Base-by-base conservation (phyloP, 192 early-diverging fungal genomes). In the Podila minutissima region DNA sequence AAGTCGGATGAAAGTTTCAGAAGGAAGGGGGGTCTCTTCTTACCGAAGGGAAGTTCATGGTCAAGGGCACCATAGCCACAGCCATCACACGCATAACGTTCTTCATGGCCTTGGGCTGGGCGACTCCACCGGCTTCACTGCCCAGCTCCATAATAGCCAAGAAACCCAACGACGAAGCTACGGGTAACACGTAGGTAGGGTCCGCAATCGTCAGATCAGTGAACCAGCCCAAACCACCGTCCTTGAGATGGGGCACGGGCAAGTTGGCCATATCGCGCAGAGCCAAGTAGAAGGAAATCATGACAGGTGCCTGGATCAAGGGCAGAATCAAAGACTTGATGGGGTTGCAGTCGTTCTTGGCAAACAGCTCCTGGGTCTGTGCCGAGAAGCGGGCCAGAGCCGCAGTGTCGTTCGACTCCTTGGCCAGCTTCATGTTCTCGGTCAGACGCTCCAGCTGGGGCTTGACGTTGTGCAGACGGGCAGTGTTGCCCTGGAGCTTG, bases 271-370 rank as follows among this genome's bases (percentile, higher is more conserved):
- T 94, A 24, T 85, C 89, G 69, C 89, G 85, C 58, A 98, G 65
- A 3, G 90, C 96, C 67, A 95, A 87, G 66, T 97, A 99, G 82
- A 95, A 91, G 13, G 86, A 84, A 67, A 99, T 90, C 85, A 95
- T 93, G 28, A 98, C 83, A 28, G 96, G 96, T 15, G 90, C 82
- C 74, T 95, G 93, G n/a, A 92, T 41, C 62, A 94, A 46, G 11
- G 89, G 89, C 69, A 90, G 85, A 17, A 83, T 60, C 51, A 97
- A 67, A 0, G 84, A 90, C 65, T 88, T 87, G 41, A 93, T 74
- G 17, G 95, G 92, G 67, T 85, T 88, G 59, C 93, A 86, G 6
- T 88, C 83, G 68, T 88, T 86, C 55, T 86, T 83, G 71, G 88
- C 90, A 74, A 92, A 95, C 19, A 97, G 66, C 76, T 96, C 89